Base-by-base conservation (phyloP, 2,329 filamentous ascomycete species). In the Fusarium setosum region DNA sequence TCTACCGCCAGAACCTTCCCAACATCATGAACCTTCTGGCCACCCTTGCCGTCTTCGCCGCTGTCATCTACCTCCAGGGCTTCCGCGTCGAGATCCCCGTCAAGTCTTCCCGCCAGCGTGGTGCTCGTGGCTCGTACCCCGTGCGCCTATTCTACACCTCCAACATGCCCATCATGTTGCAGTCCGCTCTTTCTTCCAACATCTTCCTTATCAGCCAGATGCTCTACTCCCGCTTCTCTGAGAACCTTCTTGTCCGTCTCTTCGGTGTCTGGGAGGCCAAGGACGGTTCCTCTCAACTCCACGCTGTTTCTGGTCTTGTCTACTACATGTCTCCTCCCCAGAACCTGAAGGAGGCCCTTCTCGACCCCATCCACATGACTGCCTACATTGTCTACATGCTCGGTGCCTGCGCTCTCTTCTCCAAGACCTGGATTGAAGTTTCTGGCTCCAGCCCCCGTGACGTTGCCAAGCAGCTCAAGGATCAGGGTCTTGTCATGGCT, bases 101-200 rank as follows among this genome's bases (percentile, higher is more conserved):
- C 88, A 99, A 99, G 90, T 97, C 94, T 62, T 95, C 94, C 74
- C 94, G 96, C 83, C 96, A 99, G 88, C 94, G 96, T 87, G 96
- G 96, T 82, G 96, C 97, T 79, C 95, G 96, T 75, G 96, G 95
- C 76, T 97, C 94, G 37, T 99, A 98, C 88, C 96, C 96, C 75
- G 90, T 99, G 80, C 95, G 96, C 77, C 92, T 99, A 61, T 99
- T 99, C 90, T 99, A 99, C 86, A 99, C 96, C 78, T 97, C 94
- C 80, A 99, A 99, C 91, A 99, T 99, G 96, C 96, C 96, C 78
- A 99, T 99, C 84, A 99, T 99, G 96, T 88, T 99, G 80, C 96
- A 99, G 86, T 98, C 95, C 45, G 96, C 96, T 73, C 89, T 99
- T 72, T 97, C 93, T 71, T 97, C 95, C 87, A 99, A 99, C 87